Evolutionary conservation across 306 rosid species (phyloP), one percentile per base, ranked within the genome.

Genomic region (Mucuna pruriens): DNA sequence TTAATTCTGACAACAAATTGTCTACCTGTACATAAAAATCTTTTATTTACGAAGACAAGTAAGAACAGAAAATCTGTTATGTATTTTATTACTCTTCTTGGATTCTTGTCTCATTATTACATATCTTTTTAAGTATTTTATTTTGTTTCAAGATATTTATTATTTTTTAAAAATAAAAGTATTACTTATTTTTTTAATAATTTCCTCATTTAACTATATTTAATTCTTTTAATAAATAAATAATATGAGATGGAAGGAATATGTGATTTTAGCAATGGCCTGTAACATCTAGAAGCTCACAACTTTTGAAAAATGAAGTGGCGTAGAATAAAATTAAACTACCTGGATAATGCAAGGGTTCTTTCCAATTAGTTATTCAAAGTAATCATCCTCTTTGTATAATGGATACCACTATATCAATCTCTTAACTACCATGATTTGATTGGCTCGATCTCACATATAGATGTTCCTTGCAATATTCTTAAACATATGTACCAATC

Each of bases 351-450:
- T 23, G 84, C 67, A 72, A 39, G 57, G 33, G 25, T 29, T 52
- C 71, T 29, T 46, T 40, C 45, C 0, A 64, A 33, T 25, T 44
- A 20, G 63, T 66, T 74, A 67, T 82, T 76, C 58, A 26, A 75
- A 75, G 38, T 29, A 69, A 76, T 73, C 77, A 76, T 73, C 77
- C 26, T 83, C 79, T 25, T 38, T 22, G 54, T 3, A 51, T 31
- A 71, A 71, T 61, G 68, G 76, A 64, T 64, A n/a, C 58, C 45
- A 62, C 26, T 15, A 45, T 58, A 72, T 82, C 79, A 78, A 78
- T 66, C 71, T 61, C 55, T 31, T 69, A 83, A 79, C 79, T 86
- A 34, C 48, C 74, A 61, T 83, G 87, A 86, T 77, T 72, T 80
- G 79, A 84, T 75, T 49, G 78, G 33, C 1, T 15, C 38, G 9